Evolutionary conservation across 2,329 filamentous ascomycete species (phyloP).

Genomic region (Alternaria sp.): DNA sequence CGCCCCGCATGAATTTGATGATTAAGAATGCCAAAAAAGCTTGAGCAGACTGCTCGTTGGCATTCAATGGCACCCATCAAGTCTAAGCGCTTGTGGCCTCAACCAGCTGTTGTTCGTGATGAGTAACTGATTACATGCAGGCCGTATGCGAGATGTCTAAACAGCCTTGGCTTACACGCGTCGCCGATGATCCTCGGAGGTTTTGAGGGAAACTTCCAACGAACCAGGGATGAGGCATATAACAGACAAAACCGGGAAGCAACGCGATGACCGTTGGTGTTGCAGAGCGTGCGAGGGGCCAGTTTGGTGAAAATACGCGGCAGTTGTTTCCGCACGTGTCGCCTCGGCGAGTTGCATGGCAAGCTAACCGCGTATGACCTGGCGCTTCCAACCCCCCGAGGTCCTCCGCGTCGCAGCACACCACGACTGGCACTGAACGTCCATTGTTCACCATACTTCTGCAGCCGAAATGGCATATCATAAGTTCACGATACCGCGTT

Average conservation of each 20-base stretch:
- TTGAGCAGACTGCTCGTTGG: neutral
- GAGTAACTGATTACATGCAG: neutral
- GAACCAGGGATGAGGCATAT: neutral
- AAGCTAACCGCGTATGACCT: neutral
- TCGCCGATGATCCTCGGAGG: neutral
- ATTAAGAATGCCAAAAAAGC: slow-evolving; percentile 3
- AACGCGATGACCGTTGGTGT: slow-evolving; percentile 9
- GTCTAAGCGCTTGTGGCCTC: neutral
- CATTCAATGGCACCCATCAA: neutral
- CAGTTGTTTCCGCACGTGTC: slow-evolving; percentile 6
- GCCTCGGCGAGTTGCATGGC: slow-evolving; percentile 15
- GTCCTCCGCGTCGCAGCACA: neutral
- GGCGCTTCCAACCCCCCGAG: neutral
- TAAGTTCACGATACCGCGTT: neutral
- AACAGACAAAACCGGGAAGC: slow-evolving; percentile 3
- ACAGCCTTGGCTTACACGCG: neutral
- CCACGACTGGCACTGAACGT: neutral
- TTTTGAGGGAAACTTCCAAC: neutral
- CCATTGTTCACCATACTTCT: neutral
- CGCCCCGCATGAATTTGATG: slow-evolving; percentile 2
- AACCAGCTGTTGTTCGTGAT: neutral
- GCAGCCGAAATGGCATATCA: neutral
- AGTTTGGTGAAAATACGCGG: slow-evolving; percentile 1
- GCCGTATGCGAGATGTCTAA: neutral
- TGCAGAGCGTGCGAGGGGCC: neutral